Evolutionary conservation across 208 protist genomes (phyloP).

Genomic region (Acanthamoeba lugdunensis): DNA sequence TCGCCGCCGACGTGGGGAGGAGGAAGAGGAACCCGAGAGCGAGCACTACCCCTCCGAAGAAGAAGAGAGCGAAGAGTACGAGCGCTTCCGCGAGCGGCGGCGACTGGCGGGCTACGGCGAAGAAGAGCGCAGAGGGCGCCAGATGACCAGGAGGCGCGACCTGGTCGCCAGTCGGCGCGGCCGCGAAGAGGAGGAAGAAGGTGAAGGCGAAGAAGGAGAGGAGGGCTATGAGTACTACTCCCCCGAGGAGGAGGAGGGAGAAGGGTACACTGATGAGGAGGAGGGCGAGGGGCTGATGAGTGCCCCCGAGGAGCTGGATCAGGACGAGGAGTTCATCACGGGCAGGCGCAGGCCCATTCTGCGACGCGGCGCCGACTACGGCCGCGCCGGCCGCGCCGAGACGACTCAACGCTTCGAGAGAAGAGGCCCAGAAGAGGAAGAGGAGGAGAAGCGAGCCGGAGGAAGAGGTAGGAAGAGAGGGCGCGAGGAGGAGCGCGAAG

Average conservation of each 20-base stretch:
- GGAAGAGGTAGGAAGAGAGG: background rate
- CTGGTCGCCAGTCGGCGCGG: background rate
- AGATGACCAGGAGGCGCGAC: background rate
- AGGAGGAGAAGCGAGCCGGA: background rate
- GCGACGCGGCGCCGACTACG: background rate
- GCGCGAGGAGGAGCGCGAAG: background rate
- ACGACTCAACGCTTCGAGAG: background rate
- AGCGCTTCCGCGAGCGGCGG: background rate
- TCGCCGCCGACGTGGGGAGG: background rate
- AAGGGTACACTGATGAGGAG: background rate
- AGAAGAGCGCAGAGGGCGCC: background rate
- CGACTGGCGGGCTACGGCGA: background rate
- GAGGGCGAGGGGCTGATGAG: conserved; percentile 1
- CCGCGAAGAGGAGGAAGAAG: background rate
- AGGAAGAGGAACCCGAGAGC: background rate
- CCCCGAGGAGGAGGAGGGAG: background rate
- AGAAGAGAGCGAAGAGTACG: background rate
- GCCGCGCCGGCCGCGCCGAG: background rate
- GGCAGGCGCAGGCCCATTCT: background rate
- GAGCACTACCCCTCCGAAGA: background rate
- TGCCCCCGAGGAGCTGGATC: conserved; percentile 25
- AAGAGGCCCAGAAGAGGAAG: background rate
- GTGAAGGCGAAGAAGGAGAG: background rate
- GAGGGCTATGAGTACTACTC: background rate
- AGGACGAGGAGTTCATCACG: conserved; percentile 51